Evolutionary conservation across 2,329 filamentous ascomycete genomes (phyloP).

Genomic region (Fusarium denticulatum): DNA sequence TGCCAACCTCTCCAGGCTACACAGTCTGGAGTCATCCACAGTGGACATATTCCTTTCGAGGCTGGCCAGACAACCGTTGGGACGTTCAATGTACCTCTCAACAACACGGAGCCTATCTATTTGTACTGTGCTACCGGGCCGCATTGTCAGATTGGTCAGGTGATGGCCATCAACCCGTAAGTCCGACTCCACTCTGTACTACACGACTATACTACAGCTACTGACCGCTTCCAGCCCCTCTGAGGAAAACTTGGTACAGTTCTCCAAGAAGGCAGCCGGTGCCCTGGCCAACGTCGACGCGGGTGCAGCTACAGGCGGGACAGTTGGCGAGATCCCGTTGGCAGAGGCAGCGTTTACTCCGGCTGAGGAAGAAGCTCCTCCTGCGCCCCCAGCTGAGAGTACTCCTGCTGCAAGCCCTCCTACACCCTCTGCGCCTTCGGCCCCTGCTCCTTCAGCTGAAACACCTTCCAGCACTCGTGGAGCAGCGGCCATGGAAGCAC

Average conservation of each 20-base stretch:
- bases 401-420: conserved; percentile 5
- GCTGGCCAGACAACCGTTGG: conserved; percentile 51
- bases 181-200: neutral
- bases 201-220: no score
- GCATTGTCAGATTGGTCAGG: conserved; percentile 62
- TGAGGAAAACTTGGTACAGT: conserved; percentile 32
- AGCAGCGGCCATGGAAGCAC: neutral
- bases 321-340: conserved; percentile 34
- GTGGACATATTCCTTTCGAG: conserved; percentile 53
- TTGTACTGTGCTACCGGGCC: conserved; percentile 60
- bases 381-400: conserved; percentile 5
- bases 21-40: conserved; percentile 49
- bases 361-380: conserved; percentile 13
- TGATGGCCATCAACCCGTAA: conserved; percentile 61
- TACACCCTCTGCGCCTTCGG: neutral
- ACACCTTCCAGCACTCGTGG: neutral
- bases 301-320: conserved; percentile 28
- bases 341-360: conserved; percentile 36
- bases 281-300: conserved; percentile 38
- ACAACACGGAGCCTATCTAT: conserved; percentile 57
- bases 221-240: conserved; percentile 13
- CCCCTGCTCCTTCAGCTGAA: neutral
- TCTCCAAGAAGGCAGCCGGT: conserved; percentile 26
- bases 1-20: conserved; percentile 52
- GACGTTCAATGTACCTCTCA: conserved; percentile 59